Base-by-base conservation (phyloP, 1,284 basidiomycete species). In the Rhodotorula sp. region DNA sequence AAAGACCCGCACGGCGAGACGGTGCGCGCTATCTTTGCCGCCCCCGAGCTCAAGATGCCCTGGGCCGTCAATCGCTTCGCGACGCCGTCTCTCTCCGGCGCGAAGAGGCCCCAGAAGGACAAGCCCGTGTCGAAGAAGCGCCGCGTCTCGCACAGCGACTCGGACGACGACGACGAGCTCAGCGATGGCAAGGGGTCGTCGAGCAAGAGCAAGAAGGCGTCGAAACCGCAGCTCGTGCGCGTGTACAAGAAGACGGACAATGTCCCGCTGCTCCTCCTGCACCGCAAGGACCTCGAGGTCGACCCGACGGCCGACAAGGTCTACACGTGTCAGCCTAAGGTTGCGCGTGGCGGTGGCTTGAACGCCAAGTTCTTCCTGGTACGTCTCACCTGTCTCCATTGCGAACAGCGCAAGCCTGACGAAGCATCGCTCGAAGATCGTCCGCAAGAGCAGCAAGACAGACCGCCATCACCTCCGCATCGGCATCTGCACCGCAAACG, bases 391-490 rank as follows among this genome's bases (percentile, higher is more conserved):
- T 21, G 10, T 45, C 57, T 21, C 8, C 13, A 21, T 3, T 3
- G 55, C 13, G 3, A n/a, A 8, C 8, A 17, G 17, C 3, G 44
- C 7, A 16, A 44, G 50, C 21, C 23, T 16, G 44, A 27, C 25
- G 3, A 23, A 23, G 14, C 4, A 4, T 7, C 2, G 13, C 9
- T n/a, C 25, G 42, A 50, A 62, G 61, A 45, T 62, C n/a, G 12
- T 44, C 14, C 61, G 61, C 61, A 12, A 25, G 14, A 46, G 4
- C 27, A 41, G 52, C 2, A 16, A 12, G 23, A 52, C n/a, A n/a
- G 27, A 45, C 10, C 50, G 50, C 10, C 50, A 53, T n/a, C 52
- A 53, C 44, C 61, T 62, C 17, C 61, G 61, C n/a, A 23, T 62
- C 42, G 61, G 52, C 1, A 54, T 54, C 50, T 27, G 52, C 52